phyloP scores from a whole-genome alignment of 192 early-diverging fungal species.

The Phlyctochytrium arcticum region DNA sequence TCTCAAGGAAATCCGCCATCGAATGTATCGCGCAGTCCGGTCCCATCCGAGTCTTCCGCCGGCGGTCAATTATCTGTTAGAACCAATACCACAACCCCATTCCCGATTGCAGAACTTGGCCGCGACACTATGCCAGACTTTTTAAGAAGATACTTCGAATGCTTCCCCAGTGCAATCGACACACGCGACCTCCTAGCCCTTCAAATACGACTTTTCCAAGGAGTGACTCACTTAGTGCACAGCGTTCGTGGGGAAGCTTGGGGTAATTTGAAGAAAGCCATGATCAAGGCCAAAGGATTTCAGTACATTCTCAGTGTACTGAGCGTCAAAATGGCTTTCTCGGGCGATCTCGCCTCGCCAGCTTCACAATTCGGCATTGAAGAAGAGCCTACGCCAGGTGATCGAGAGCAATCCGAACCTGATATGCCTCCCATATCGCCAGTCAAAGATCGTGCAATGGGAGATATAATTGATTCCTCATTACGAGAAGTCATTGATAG shows the following conservation, averaged over 20 bases:
- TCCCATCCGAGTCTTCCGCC: no score
- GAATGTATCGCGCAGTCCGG: no score
- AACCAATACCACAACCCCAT: background rate
- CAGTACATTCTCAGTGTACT: slow-evolving; percentile 13
- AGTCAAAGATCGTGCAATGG: no score
- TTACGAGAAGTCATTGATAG: no score
- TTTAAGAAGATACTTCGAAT: slow-evolving; percentile 16
- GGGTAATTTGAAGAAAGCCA: background rate
- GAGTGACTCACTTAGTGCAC: background rate
- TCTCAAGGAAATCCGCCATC: no score
- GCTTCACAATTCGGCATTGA: no score
- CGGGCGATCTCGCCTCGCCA: no score
- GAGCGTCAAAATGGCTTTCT: slow-evolving; percentile 14
- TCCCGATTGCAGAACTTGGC: background rate
- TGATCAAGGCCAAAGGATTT: slow-evolving; percentile 7
- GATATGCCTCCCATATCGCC: no score
- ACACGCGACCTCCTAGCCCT: background rate
- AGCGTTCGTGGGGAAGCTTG: background rate
- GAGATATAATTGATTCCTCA: no score
- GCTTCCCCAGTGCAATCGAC: slow-evolving; percentile 5
- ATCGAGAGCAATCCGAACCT: no score
- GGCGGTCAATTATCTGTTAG: background rate
- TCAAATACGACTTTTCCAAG: slow-evolving; percentile 3
- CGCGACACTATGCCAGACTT: slow-evolving; percentile 15
- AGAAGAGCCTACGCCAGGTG: no score